Conservation (phyloP, 2,329 filamentous ascomycete species). For the Monascus ruber region DNA sequence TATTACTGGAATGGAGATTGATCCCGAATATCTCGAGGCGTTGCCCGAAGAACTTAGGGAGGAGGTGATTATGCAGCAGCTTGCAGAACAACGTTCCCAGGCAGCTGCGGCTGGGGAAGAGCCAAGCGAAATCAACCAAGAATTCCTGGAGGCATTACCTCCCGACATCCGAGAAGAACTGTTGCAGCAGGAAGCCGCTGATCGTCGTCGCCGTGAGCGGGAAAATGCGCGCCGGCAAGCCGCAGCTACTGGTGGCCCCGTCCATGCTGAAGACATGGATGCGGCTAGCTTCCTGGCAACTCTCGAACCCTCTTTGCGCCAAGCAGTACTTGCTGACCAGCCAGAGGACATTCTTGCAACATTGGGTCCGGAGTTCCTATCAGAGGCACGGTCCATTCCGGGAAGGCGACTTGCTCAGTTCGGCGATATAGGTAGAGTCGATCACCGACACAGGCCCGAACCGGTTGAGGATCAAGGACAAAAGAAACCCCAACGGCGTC, state of each 20-base stretch:
- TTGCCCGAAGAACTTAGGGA: constrained; percentile 93
- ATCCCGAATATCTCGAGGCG: constrained; percentile 88
- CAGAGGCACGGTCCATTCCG: constrained; percentile 67
- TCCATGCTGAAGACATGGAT: constrained; percentile 73
- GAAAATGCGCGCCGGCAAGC: constrained; percentile 65
- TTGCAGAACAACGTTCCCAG: constrained; percentile 70
- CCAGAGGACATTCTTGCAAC: constrained; percentile 77
- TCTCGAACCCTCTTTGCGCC: constrained; percentile 70
- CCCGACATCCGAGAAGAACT: constrained; percentile 84
- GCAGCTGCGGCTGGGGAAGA: constrained; percentile 61
- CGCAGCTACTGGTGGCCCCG: constrained; percentile 36
- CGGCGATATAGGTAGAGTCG: constrained; percentile 30
- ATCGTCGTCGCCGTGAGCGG: constrained; percentile 76
- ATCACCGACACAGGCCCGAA: constrained; percentile 25
- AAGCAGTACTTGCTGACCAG: constrained; percentile 82
- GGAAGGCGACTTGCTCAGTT: constrained; percentile 46
- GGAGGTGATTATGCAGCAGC: constrained; percentile 85
- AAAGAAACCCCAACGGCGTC: constrained; percentile 61
- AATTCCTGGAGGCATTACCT: constrained; percentile 87
- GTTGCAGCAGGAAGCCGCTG: constrained; percentile 77
- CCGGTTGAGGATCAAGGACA: constrained; percentile 34
- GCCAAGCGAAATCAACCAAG: constrained; percentile 58
- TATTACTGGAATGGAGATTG: constrained; percentile 88
- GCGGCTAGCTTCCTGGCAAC: constrained; percentile 85
- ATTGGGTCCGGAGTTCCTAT: constrained; percentile 73